Percentiles rank a stretch among this genome's conserved stretches.
These are phyloP conservation scores for Datisca glomerata DNA, from an alignment of 306 rosid genomes.

Conservation along the genomic window DNA sequence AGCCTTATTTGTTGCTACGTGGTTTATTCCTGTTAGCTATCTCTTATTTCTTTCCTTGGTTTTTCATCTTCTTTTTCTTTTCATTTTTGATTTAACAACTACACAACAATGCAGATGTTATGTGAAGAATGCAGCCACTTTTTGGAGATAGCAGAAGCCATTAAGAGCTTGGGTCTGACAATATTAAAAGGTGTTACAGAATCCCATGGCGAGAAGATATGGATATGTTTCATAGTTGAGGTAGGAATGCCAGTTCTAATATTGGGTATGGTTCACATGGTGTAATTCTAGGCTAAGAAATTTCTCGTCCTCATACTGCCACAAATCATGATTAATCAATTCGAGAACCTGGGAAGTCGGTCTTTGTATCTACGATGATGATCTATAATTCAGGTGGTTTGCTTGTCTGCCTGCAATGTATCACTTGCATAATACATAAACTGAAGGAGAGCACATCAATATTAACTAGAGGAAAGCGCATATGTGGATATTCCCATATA, in stretches of 20 bases:
- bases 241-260: conserved; percentile 22
- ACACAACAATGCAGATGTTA: conserved; percentile 46
- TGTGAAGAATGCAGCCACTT: conserved; percentile 95
- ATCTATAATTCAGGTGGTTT: too few species aligned
- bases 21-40: neutral
- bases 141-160: conserved; percentile 92
- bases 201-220: conserved; percentile 67
- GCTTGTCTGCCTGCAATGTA: too few species aligned
- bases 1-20: conserved; percentile 1
- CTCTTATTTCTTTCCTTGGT: neutral
- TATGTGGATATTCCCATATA: too few species aligned
- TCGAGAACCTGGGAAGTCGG: too few species aligned
- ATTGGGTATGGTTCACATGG: too few species aligned
- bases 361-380: too few species aligned
- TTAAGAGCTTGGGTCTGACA: conserved; percentile 67
- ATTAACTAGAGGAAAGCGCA: too few species aligned
- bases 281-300: too few species aligned
- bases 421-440: too few species aligned
- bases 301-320: too few species aligned
- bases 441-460: too few species aligned
- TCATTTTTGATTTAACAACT: conserved; percentile 7
- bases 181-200: conserved; percentile 75
- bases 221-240: conserved; percentile 94
- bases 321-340: too few species aligned
- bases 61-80: neutral